Conservation (phyloP, 2,329 filamentous ascomycete genomes). For the Fusarium pseudoanthophilum region DNA sequence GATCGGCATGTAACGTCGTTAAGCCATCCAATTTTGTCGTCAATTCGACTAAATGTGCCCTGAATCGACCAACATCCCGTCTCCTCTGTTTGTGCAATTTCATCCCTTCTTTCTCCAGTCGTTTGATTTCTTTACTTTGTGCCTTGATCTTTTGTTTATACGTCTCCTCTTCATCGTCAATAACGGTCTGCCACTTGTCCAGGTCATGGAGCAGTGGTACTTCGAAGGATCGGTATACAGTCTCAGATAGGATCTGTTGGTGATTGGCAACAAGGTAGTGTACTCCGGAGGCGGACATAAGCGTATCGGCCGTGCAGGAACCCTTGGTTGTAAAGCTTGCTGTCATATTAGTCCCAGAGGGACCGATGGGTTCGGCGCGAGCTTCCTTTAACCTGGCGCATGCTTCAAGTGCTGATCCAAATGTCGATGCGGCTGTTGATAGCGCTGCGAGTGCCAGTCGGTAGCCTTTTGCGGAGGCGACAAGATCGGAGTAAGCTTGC, state of each 20-base stretch:
- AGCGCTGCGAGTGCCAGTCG: conserved; percentile 70
- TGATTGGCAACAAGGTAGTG: conserved; percentile 77
- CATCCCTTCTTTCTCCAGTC: conserved; percentile 72
- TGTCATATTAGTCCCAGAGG: conserved; percentile 53
- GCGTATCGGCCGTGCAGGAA: conserved; percentile 70
- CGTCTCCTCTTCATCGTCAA: conserved; percentile 71
- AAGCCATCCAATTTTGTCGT: conserved; percentile 71
- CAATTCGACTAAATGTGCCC: conserved; percentile 71
- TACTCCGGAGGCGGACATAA: conserved; percentile 71
- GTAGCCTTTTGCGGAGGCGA: conserved; percentile 71
- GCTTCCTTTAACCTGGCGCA: conserved; percentile 76
- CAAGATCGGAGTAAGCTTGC: conserved; percentile 69
- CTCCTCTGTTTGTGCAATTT: conserved; percentile 69
- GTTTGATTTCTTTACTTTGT: conserved; percentile 69
- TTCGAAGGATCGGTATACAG: conserved; percentile 74
- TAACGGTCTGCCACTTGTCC: conserved; percentile 70
- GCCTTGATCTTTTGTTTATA: conserved; percentile 66
- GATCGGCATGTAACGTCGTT: conserved; percentile 68
- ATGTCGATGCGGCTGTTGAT: conserved; percentile 69
- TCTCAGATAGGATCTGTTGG: conserved; percentile 75
- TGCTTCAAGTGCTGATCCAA: conserved; percentile 72
- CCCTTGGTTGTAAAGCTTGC: conserved; percentile 61
- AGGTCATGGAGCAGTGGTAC: conserved; percentile 76
- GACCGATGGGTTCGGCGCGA: conserved; percentile 66
- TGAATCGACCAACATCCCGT: conserved; percentile 70